phyloP scores from a whole-genome alignment of 73 alveolate genomes.

The Paramecium primaurelia region DNA sequence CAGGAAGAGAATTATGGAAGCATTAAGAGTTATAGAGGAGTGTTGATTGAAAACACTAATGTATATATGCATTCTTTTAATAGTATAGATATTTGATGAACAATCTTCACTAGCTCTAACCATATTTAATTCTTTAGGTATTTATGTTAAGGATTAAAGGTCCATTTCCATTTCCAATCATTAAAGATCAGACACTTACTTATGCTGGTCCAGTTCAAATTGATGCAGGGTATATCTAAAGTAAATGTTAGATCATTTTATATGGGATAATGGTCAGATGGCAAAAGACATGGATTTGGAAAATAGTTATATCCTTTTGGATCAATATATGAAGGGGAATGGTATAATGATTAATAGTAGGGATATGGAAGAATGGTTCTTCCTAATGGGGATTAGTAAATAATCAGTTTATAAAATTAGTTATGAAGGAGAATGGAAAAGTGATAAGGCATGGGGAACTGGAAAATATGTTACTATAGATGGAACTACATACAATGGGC shows the following conservation, averaged over 20 bases:
- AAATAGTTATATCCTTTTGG: not conserved
- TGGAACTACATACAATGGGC: not conserved
- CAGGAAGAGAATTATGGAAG: not conserved
- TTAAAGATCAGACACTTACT: not conserved
- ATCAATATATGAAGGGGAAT: conserved; percentile 58
- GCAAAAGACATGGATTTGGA: conserved; percentile 28
- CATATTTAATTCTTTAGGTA: not conserved
- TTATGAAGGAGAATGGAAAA: conserved; percentile 62
- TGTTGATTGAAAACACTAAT: not conserved
- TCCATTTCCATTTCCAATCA: conserved; percentile 31
- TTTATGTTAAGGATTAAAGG: not conserved
- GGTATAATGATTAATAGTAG: conserved; percentile 38
- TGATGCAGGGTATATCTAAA: not conserved
- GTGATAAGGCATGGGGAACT: conserved; percentile 69
- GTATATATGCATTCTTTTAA: not conserved
- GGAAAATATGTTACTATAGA: conserved; percentile 54
- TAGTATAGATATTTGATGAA: conserved; percentile 29
- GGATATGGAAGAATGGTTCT: conserved; percentile 54
- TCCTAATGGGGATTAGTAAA: conserved; percentile 61
- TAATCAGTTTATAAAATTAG: not conserved
- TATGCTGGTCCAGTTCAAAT: not conserved
- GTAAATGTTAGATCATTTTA: not conserved
- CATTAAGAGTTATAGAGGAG: conserved; percentile 8
- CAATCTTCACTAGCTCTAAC: not conserved
- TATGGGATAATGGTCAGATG: conserved; percentile 59